phyloP scores from a whole-genome alignment of 2,329 filamentous ascomycete genomes.

The Graphiopsis chlorocephala region DNA sequence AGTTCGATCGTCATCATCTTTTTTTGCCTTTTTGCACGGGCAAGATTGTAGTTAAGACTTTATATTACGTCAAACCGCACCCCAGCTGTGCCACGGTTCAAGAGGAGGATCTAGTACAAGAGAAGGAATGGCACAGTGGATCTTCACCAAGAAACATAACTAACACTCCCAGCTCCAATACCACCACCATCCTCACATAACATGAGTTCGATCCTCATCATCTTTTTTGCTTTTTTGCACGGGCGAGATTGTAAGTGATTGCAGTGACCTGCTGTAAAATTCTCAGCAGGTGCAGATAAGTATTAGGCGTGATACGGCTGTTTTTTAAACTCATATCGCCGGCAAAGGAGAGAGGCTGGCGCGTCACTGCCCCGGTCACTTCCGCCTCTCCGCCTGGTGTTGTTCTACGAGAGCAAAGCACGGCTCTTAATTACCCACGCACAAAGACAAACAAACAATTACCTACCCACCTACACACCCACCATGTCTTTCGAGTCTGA shows the following conservation, averaged over 20 bases:
- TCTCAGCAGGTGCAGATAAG: background rate
- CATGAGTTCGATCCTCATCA: background rate
- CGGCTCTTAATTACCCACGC: background rate
- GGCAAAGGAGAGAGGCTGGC: background rate
- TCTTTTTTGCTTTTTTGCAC: conserved; percentile 1
- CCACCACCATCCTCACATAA: too few relatives aligned
- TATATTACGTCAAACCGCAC: background rate
- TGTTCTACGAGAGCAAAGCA: background rate
- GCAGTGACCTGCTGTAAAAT: background rate
- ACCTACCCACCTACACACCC: background rate
- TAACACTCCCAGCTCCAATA: too few relatives aligned
- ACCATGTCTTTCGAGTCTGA: background rate
- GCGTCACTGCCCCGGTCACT: background rate
- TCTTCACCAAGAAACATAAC: background rate
- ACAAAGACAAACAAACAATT: background rate
- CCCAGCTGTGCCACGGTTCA: background rate
- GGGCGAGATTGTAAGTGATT: background rate
- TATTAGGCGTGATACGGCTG: background rate
- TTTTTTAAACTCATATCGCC: background rate
- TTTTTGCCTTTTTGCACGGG: background rate
- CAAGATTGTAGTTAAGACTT: background rate
- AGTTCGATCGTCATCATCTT: background rate
- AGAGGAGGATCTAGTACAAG: background rate
- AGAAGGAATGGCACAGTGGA: conserved; percentile 1
- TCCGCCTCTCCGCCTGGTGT: background rate